A percentile compares a stretch with the other conserved stretches of the same genome.
These are phyloP conservation scores for Candida anutae DNA, from an alignment of 1,139 yeast genomes.

Conservation along the genomic window DNA sequence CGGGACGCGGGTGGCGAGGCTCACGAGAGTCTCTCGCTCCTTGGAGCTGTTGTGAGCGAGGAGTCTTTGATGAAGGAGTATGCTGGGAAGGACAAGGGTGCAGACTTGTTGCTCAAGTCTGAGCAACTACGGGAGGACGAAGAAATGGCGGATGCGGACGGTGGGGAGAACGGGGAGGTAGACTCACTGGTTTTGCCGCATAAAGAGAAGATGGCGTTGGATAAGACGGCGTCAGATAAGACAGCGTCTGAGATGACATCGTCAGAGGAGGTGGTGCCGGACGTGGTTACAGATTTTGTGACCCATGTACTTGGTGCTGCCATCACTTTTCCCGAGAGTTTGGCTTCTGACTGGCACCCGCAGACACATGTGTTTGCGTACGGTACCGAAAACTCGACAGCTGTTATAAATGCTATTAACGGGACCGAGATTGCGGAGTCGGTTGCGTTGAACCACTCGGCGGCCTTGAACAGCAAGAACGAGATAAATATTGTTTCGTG, in stretches of 20 bases:
- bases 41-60: constrained; percentile 23
- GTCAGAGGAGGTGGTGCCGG: not conserved
- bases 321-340: constrained; percentile 19
- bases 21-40: constrained; percentile 16
- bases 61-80: constrained; percentile 6
- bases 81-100: constrained; percentile 1
- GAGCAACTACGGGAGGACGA: constrained; percentile 10
- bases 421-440: constrained; percentile 25
- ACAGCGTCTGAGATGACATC: too few relatives aligned
- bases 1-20: constrained; percentile 13
- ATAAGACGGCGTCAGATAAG: too few relatives aligned
- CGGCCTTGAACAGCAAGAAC: constrained; percentile 17
- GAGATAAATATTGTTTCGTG: constrained; percentile 45
- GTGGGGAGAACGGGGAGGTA: constrained; percentile 2
- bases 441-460: constrained; percentile 29
- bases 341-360: constrained; percentile 36
- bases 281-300: constrained; percentile 6
- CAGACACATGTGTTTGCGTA: constrained; percentile 29
- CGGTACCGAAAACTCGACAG: constrained; percentile 27
- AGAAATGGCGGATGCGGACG: constrained; percentile 10
- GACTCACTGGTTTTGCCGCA: constrained; percentile 1
- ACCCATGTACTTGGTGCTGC: constrained; percentile 17
- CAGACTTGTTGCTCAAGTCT: constrained; percentile 11
- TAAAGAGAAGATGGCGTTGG: too few relatives aligned
- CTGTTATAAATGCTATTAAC: constrained; percentile 28